Percentiles rank a stretch among this genome's conserved stretches.
phyloP scores from a whole-genome alignment of 768 basidiomycete genomes.

The Lentinula sp. region DNA sequence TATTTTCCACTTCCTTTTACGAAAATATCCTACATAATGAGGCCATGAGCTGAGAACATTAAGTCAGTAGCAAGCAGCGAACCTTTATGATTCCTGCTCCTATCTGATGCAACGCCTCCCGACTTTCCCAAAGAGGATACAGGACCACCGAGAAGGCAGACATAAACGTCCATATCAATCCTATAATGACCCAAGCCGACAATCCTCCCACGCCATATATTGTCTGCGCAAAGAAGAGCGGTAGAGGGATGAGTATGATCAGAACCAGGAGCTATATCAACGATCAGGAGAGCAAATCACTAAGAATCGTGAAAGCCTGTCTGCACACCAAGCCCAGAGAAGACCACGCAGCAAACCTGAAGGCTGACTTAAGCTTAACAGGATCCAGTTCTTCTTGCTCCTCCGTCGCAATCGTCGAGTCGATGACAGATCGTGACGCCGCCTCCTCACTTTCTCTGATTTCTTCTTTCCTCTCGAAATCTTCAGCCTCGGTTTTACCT shows the following conservation, averaged over 20 bases:
- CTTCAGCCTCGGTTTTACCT: conserved; percentile 23
- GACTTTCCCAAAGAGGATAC: conserved; percentile 84
- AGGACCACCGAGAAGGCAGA: conserved; percentile 73
- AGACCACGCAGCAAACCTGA: conserved; percentile 74
- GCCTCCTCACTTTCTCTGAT: conserved; percentile 14
- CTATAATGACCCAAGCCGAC: conserved; percentile 75
- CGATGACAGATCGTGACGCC: conserved; percentile 23
- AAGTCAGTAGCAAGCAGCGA: background rate
- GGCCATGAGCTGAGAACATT: background rate
- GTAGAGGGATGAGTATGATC: conserved; percentile 75
- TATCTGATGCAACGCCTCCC: conserved; percentile 58
- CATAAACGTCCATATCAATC: conserved; percentile 79
- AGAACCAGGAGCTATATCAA: conserved; percentile 47
- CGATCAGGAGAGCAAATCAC: background rate
- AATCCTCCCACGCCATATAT: conserved; percentile 61
- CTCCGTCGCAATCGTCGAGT: conserved; percentile 29
- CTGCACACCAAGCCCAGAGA: conserved; percentile 56
- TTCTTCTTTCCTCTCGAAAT: conserved; percentile 34
- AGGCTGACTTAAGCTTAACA: conserved; percentile 62
- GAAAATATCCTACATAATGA: conserved; percentile 2
- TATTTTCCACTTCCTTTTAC: background rate
- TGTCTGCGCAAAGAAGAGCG: conserved; percentile 78
- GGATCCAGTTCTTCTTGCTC: conserved; percentile 60
- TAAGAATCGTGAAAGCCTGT: conserved; percentile 1
- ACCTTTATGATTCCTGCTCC: conserved; percentile 61